phyloP scores from a whole-genome alignment of 495 filamentous ascomycete genomes.

The Annulohypoxylon nitens region DNA sequence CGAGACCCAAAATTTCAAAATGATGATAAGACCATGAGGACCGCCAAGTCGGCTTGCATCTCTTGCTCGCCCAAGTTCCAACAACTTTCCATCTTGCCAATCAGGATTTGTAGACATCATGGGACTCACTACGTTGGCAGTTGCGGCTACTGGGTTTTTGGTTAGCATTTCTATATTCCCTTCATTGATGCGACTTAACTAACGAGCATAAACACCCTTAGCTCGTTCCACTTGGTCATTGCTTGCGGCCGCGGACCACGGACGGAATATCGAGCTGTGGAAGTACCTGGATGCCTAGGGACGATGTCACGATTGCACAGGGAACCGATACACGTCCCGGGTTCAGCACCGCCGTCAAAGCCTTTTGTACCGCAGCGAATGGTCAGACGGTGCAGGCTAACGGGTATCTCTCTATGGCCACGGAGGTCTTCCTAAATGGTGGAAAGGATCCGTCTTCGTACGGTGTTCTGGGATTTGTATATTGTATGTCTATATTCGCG shows the following conservation, averaged over 20 bases:
- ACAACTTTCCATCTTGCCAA: neutral
- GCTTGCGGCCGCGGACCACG: conserved; percentile 18
- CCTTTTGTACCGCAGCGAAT: conserved; percentile 44
- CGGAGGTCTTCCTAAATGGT: conserved; percentile 48
- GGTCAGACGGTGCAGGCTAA: conserved; percentile 44
- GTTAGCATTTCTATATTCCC: neutral
- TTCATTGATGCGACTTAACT: conserved; percentile 4
- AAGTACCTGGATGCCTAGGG: conserved; percentile 47
- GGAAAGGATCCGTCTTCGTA: conserved; percentile 44
- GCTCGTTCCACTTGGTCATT: conserved; percentile 17
- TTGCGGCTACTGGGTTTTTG: conserved; percentile 22
- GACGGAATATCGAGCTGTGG: conserved; percentile 51
- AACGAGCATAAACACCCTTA: conserved; percentile 1
- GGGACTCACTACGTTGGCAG: conserved; percentile 24
- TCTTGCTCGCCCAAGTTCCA: neutral
- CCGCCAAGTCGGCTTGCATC: neutral
- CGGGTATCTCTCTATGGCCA: conserved; percentile 50
- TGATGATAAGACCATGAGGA: neutral
- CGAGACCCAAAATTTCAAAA: neutral
- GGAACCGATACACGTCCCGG: conserved; percentile 47
- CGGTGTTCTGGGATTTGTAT: conserved; percentile 49
- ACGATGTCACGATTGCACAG: conserved; percentile 47
- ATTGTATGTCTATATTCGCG: conserved; percentile 36
- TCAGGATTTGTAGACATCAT: conserved; percentile 20
- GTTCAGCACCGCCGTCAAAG: conserved; percentile 45